Base-by-base conservation (phyloP, 1,139 yeast species). In the Maudiozyma humilis region DNA sequence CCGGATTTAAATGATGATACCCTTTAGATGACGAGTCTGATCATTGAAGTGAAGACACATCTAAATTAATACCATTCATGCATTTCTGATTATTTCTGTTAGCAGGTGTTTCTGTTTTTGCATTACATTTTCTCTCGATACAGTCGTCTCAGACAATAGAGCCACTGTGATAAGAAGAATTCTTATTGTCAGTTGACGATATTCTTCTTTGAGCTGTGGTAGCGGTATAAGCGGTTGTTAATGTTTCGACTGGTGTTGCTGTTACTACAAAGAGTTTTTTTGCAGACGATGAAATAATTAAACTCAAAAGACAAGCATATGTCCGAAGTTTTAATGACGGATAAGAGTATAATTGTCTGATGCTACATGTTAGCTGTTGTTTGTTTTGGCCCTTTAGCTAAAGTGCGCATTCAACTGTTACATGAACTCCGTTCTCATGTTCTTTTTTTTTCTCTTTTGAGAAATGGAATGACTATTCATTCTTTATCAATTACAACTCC, bases 11-110 rank as follows among this genome's bases (percentile, higher is more conserved):
- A 47, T 73, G 89, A 84, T 87, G 96, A 87, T 70, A 65, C 61
- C 58, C 64, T 69, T 70, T 80, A 85, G 96, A 88, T 88, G 97
- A 88, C 97, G 97, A 88, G 97, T 88, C 97, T 80, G 94, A 88
- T 72, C 73, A 72, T 82, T 20, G 81, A 88, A 83, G 77, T 87
- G 96, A 85, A 82, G 96, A 87, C 78, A 86, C 75, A 67, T 68
- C 63, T 68, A 71, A 35, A 72, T 79, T 65, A 69, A 67, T 73
- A 83, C 97, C 96, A 88, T 88, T 88, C 96, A 88, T 88, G 96
- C 97, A 66, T 73, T 71, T 72, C 95, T 86, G 95, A 40, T 36
- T 33, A 59, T 62, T 62, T 49, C 48, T 36, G 39, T 36, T 36
- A 23, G 10, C 16, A 8, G 8, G 18, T 32, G 13, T 16, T 15